A percentile compares a stretch with the other conserved stretches of the same genome.
These are phyloP conservation scores for Xylaria cubensis DNA, from an alignment of 495 filamentous ascomycete species.

Conservation along the genomic window DNA sequence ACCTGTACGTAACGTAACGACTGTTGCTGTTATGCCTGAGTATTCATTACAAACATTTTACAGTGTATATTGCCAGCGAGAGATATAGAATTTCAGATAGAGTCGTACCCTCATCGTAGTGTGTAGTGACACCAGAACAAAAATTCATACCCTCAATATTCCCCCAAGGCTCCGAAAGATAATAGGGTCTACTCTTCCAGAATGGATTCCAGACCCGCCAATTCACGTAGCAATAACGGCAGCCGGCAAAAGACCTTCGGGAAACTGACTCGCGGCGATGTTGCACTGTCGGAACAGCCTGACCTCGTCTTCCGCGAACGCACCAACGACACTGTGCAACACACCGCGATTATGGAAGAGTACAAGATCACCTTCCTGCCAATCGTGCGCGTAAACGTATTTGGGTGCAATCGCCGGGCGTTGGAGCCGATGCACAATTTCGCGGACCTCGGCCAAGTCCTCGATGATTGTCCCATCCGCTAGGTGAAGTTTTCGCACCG, in stretches of 20 bases:
- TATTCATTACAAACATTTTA: neutral
- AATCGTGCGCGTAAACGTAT: constrained; percentile 75
- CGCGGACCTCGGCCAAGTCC: constrained; percentile 67
- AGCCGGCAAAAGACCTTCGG: constrained; percentile 50
- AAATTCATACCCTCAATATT: neutral
- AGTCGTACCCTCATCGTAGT: neutral
- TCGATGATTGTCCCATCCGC: constrained; percentile 69
- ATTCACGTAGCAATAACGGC: neutral
- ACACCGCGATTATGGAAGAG: constrained; percentile 77
- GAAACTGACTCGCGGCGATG: constrained; percentile 64
- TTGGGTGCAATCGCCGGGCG: constrained; percentile 72
- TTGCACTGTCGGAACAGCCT: constrained; percentile 79
- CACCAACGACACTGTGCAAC: constrained; percentile 74
- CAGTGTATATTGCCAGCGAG: neutral
- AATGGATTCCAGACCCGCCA: neutral
- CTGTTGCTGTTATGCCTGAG: neutral
- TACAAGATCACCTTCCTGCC: constrained; percentile 75
- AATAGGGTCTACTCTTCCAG: neutral
- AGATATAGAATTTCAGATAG: neutral
- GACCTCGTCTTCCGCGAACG: constrained; percentile 73
- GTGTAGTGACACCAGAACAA: neutral
- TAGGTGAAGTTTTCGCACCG: constrained; percentile 68
- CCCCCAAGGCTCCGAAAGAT: neutral
- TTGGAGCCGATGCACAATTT: constrained; percentile 70
- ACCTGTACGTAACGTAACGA: too few species aligned